Evolutionary conservation across 2,329 filamentous ascomycete species (phyloP), one percentile per base, ranked within the genome.

Genomic region (Penicillium sp.): DNA sequence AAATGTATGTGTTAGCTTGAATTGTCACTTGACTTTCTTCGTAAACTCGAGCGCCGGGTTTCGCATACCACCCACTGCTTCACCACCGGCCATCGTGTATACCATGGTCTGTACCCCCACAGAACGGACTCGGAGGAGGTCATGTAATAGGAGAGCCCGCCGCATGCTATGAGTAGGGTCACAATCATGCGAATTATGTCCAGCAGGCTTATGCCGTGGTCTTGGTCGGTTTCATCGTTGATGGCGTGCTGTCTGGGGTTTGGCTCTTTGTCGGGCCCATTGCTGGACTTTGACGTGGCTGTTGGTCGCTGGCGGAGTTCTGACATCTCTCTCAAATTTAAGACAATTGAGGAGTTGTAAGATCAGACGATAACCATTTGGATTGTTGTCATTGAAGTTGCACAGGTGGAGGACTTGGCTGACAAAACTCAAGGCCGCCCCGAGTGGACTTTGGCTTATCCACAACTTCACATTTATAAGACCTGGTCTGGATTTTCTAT

Each of bases 111-210:
- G 77, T 78, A 87, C 62, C 80, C 86, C 88, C 89, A 94, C 55
- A 85, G 81, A 61, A 87, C 79, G 56, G 84, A 87, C 69, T 90
- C 84, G 59, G 88, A 88, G 59, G 82, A 80, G 43, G 88, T 91
- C 64, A 89, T 80, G 61, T 92, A 84, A 74, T 92, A 93, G 75
- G 89, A 92, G 53, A 92, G 78, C 18, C 83, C 86, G 66, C 81
- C 84, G 24, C 85, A 89, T 45, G 87, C 82, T 42, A 90, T 64
- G 34, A 88, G 62, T 14, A 92, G 73, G 53, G 89, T 89, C 32
- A 81, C 81, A 44, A 92, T 67, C 31, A 92, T 81, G 32, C 89
- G 87, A 57, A 91, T 74, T 51, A 89, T 72, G 71, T 93, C 90
- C 34, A 91, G 65, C 39, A 78, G 43, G 53, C 74, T 75, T 66